phyloP scores from a whole-genome alignment of 164 flowering plant species.

The Chimonanthus salicifolius region DNA sequence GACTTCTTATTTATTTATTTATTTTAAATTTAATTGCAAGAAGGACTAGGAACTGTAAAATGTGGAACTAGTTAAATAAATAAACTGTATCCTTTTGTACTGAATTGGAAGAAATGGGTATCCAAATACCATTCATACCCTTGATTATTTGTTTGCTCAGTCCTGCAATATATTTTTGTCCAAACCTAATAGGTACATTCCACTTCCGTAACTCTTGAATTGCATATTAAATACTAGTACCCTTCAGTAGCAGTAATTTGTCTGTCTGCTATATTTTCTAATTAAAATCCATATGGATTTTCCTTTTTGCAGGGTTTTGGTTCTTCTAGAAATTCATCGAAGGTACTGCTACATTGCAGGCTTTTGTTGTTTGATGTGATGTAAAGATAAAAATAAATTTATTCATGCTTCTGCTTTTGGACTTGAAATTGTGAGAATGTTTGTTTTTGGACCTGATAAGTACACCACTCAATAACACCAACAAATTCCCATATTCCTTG shows the following conservation, averaged over 20 bases:
- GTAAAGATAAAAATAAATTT: neutral
- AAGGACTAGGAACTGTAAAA: no score
- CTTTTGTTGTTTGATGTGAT: neutral
- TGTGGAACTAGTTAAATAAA: no score
- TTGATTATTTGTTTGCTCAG: neutral
- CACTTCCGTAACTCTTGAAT: conserved; percentile 1
- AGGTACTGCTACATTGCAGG: neutral
- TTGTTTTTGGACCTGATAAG: neutral
- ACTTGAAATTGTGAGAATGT: neutral
- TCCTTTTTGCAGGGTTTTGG: neutral
- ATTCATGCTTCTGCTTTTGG: neutral
- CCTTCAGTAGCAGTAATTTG: neutral
- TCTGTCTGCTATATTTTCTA: neutral
- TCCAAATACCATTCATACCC: neutral
- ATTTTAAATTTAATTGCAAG: no score
- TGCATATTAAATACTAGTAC: neutral
- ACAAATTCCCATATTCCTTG: no score
- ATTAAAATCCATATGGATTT: neutral
- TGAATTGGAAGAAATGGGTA: neutral
- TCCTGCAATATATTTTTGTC: neutral
- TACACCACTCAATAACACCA: no score
- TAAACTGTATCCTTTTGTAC: neutral
- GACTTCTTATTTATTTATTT: no score
- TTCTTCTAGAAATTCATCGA: conserved; percentile 3
- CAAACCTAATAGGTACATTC: neutral